Base-by-base conservation (phyloP, 2,329 filamentous ascomycete species). In the Diaporthe sp. region DNA sequence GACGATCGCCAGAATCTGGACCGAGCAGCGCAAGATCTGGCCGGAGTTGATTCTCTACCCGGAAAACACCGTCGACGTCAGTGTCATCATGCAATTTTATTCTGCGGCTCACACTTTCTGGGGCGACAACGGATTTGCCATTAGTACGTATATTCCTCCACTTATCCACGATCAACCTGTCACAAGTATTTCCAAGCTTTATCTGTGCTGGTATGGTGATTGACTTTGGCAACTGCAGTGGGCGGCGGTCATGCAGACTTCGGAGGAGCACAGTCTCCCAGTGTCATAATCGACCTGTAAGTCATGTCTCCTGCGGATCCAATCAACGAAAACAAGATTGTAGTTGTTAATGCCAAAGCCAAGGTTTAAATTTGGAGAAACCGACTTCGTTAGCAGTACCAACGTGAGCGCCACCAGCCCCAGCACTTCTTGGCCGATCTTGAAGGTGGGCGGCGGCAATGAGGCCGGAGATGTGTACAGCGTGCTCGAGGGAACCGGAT, bases 31-130 rank as follows among this genome's bases (percentile, higher is more conserved):
- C 38, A 64, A 74, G 58, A 45, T 50, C 8, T 74, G 73, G 73
- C 73, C 73, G 33, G 73, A 74, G 38, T 15, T 58, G 38, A 74
- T 74, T 28, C 47, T 74, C 30, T 74, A 74, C 52, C 73, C 73
- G 9, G 68, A 72, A 33, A 40, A 70, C 30, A 52, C 73, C 2
- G 33, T 54, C 17, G 68, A 74, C 30, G 58, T 74, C 47, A 74
- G 73, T 38, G 33, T 72, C 38, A 60, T 74, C 30, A 60, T 74
- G 73, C 73, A 74, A n/a, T 74, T 74, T 52, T 74, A 74, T 19
- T 74, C 73, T 19, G 60, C 33, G 8, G 58, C 58, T 30, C 58
- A 74, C 42, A 42, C 73, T n/a, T 67, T 74, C 45, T 74, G 68
- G 73, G 67, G 69, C 3, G 58, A 72, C 22, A 57, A 73, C n/a